Base-by-base conservation (phyloP, 495 filamentous ascomycete genomes). In the Parmelia sp. region DNA sequence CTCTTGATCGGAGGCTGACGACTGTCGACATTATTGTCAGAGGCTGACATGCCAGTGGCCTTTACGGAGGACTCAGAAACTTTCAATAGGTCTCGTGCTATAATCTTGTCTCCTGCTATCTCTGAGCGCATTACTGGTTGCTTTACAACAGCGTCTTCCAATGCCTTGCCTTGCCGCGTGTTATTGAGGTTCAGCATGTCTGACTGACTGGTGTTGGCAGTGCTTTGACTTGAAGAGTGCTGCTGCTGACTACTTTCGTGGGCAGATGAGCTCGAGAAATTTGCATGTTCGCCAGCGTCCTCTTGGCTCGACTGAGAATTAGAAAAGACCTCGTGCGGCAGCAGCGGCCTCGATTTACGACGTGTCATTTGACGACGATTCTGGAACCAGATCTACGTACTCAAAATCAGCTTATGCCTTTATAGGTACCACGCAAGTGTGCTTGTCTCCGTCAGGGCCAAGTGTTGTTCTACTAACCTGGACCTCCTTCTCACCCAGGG, bases 401-500 rank as follows among this genome's bases (percentile, higher is more conserved):
- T 39, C 15, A 58, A 36, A 51, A 23, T 65, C 39, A 57, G 62
- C 29, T 31, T 47, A 53, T 23, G 15, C 21, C 42, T 51, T 6
- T n/a, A 12, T 6, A 40, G 36, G 21, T 40, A 21, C 19, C 31
- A 23, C 8, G 25, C 23, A 36, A 10, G 14, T 17, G 4, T 51
- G 25, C 11, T 21, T 21, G 9, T 45, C 37, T 57, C n/a, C n/a
- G n/a, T n/a, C n/a, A n/a, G n/a, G n/a, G 14, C 47, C n/a, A 19
- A 58, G 42, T 29, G 11, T 29, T 23, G n/a, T 7, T 64, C 64
- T 63, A 78, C 88, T 80, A 70, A 97, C 94, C 85, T 97, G 95
- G 23, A 97, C 91, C 80, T 97, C 93, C 74, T 97, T 97, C 77
- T 99, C 94, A 66, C 90, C 94, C 69, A 99, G 82, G 55, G 89